Evolutionary conservation across 176 grass and related monocot genomes (phyloP).

Genomic region (Secale cereale): DNA sequence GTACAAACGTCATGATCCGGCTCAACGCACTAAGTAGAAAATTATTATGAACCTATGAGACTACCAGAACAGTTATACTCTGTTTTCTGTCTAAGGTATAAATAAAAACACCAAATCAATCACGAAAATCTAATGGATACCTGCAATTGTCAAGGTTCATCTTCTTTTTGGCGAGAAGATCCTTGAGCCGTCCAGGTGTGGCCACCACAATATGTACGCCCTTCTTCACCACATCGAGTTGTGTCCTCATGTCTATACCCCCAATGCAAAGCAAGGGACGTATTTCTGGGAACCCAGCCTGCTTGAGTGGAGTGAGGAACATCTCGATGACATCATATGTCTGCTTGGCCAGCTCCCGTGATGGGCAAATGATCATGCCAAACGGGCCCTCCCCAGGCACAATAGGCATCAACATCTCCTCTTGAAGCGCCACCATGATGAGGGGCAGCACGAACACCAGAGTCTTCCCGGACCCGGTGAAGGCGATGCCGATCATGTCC

Average conservation of each 20-base stretch:
- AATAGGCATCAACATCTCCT: conserved; percentile 83
- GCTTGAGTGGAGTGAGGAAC: conserved; percentile 54
- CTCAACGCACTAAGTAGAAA: not conserved
- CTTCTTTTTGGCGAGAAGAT: conserved; percentile 95
- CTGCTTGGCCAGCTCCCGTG: conserved; percentile 86
- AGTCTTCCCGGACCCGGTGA: conserved; percentile 90
- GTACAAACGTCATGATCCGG: not conserved
- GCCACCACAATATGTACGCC: conserved; percentile 95
- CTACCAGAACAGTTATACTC: not conserved
- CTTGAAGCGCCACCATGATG: conserved; percentile 85
- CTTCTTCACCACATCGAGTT: conserved; percentile 87
- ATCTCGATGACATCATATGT: conserved; percentile 85
- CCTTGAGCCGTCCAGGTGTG: conserved; percentile 87
- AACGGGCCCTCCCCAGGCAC: conserved; percentile 85
- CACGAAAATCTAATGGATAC: conserved; percentile 7
- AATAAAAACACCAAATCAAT: not conserved
- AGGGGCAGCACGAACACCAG: conserved; percentile 83
- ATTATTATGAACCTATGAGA: not conserved
- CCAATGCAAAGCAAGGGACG: conserved; percentile 84
- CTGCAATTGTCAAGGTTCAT: conserved; percentile 99
- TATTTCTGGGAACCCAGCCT: conserved; percentile 71
- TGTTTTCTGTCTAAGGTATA: not conserved
- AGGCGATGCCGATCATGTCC: conserved; percentile 93
- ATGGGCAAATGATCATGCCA: conserved; percentile 84
- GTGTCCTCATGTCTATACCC: conserved; percentile 80